Base-by-base conservation (phyloP, 2,329 filamentous ascomycete species). In the Alternaria triticina region DNA sequence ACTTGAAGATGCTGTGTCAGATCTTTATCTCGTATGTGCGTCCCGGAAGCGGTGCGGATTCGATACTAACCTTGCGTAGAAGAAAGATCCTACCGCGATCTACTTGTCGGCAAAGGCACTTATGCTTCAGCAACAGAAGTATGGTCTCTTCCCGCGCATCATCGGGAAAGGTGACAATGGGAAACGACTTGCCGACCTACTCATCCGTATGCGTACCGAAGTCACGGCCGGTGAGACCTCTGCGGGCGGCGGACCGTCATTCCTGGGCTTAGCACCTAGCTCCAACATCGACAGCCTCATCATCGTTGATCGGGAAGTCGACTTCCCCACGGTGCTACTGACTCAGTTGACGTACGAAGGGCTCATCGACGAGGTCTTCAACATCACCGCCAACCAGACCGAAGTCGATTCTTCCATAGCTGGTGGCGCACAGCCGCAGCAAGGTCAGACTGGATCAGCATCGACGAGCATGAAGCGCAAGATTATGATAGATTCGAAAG, bases 261-360 rank as follows among this genome's bases (percentile, higher is more conserved):
- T 83, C 9, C 84, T 90, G 47, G 91, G 91, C 7, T 84, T 97
- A 25, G 90, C 92, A 11, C 95, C 96, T 12, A 98, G 96, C 79
- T 91, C 91, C 11, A 90, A 90, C 7, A 92, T 94, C 51, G 96
- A 99, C 79, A 97, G 91, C 75, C 84, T 97, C 63, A 94, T 99
- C 73, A 91, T 99, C 64, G 94, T 99, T 59, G 96, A 99, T 79
- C 91, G 96, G 54, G 94, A 97, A 77, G 91, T 97, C 59, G 96
- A 99, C 79, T 94, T 96, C 74, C 93, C 95, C 15, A 97, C 96
- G 1, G 91, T 92, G 0, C 86, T 99, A 15, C 89, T 99, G 57
- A 98, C 95, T 0, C 96, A 99, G 78, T 84, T 99, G 65, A 99
- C 96, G 2, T 99, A 99, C 74, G 95, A 99, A 81, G 96, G 96